These are phyloP conservation scores for Gossypium aridum DNA, from an alignment of 441 rosid species.

Conservation along the genomic window DNA sequence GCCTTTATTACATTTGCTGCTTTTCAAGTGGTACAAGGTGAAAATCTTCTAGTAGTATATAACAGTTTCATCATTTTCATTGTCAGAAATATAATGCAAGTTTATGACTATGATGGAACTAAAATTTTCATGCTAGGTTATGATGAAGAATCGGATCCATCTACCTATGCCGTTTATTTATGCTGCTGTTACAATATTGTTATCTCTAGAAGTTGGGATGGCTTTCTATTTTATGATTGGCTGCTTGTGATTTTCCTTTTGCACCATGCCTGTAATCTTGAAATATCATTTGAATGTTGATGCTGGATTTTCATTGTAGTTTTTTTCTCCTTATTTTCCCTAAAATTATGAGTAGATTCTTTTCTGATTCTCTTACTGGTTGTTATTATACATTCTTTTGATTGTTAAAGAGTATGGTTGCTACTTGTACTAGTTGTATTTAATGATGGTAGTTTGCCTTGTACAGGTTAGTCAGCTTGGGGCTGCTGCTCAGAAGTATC, in stretches of 20 bases:
- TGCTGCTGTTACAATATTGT: neutral
- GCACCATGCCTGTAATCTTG: neutral
- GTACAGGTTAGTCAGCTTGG: conserved; percentile 90
- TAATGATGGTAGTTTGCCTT: conserved; percentile 1
- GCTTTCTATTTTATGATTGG: neutral
- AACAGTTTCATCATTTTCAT: neutral
- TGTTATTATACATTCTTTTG: neutral
- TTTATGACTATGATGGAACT: neutral
- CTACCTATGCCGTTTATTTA: neutral
- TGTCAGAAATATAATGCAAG: neutral
- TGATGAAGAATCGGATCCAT: neutral
- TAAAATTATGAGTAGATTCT: neutral
- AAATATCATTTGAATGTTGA: neutral
- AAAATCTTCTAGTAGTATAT: neutral
- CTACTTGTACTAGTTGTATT: neutral
- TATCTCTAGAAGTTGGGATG: neutral
- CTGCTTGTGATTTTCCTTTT: neutral
- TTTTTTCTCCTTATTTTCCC: neutral
- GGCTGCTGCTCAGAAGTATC: conserved; percentile 87
- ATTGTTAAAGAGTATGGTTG: neutral
- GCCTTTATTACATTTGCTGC: neutral
- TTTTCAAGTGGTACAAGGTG: neutral
- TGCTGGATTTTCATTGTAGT: neutral
- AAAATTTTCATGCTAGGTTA: neutral
- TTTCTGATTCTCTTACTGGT: neutral